Evolutionary conservation across 495 filamentous ascomycete genomes (phyloP).

Genomic region (Trichocladium uniseriatum): DNA sequence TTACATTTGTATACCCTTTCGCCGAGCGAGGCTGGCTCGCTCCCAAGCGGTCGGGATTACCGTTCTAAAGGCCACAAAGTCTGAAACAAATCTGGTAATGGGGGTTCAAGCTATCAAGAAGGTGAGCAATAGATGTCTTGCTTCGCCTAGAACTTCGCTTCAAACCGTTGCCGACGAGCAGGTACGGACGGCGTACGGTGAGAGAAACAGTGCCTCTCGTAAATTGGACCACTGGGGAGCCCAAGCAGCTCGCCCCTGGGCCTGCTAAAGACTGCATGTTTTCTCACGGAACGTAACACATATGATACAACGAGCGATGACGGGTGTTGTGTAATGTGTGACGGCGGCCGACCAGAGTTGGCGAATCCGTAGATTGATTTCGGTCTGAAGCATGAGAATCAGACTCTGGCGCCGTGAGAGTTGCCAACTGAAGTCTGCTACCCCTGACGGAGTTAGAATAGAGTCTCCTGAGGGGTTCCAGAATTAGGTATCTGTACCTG

Average conservation of each 20-base stretch:
- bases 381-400: too few species aligned
- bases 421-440: too few species aligned
- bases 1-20: conserved; percentile 6
- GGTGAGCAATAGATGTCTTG: neutral
- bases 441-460: too few species aligned
- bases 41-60: neutral
- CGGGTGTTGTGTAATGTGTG: conserved; percentile 3
- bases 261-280: conserved; percentile 4
- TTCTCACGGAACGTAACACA: neutral
- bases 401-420: too few species aligned
- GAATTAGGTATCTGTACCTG: too few species aligned
- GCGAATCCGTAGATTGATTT: neutral
- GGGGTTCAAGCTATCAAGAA: too few species aligned
- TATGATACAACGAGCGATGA: conserved; percentile 4
- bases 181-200: neutral
- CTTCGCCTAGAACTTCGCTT: neutral
- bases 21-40: neutral
- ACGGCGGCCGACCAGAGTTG: neutral
- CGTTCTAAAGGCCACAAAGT: neutral
- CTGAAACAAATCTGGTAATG: too few species aligned
- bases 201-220: neutral
- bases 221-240: neutral
- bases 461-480: too few species aligned
- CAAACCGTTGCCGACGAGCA: neutral
- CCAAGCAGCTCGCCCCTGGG: neutral